A percentile compares a stretch with the other conserved stretches of the same genome.
Evolutionary conservation across 1,139 yeast genomes (phyloP).

Genomic region (Hyphopichia pseudoburtonii): DNA sequence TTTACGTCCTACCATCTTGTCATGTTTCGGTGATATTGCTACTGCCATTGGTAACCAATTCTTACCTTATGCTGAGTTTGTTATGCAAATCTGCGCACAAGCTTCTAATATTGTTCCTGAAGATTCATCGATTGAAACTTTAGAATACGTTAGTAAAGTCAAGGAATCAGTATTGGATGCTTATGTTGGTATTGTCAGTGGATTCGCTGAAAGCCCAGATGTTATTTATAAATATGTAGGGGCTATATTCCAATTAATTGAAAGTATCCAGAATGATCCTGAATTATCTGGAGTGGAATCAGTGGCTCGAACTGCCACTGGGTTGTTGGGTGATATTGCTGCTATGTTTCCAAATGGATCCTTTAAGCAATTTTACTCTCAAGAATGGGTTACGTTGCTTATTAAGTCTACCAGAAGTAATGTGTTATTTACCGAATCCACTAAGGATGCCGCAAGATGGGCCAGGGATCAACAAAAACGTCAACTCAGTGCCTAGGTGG

Average conservation of each 20-base stretch:
- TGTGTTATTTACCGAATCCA: constrained; percentile 57
- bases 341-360: constrained; percentile 80
- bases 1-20: constrained; percentile 80
- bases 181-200: constrained; percentile 92
- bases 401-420: constrained; percentile 73
- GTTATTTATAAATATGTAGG: constrained; percentile 64
- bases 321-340: constrained; percentile 89
- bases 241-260: constrained; percentile 69
- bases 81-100: constrained; percentile 66
- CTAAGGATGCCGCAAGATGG: constrained; percentile 93
- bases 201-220: constrained; percentile 69
- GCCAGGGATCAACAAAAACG: constrained; percentile 85
- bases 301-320: constrained; percentile 76
- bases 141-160: constrained; percentile 71
- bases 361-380: constrained; percentile 61
- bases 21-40: constrained; percentile 97
- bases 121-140: constrained; percentile 67
- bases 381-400: constrained; percentile 76
- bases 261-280: constrained; percentile 58
- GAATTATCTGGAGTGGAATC: constrained; percentile 61
- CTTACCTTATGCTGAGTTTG: constrained; percentile 72
- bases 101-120: constrained; percentile 56
- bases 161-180: constrained; percentile 91
- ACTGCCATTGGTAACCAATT: constrained; percentile 79
- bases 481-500: constrained; percentile 30